phyloP scores from a whole-genome alignment of 192 early-diverging fungal genomes.

The Chytriomyces hyalinus region DNA sequence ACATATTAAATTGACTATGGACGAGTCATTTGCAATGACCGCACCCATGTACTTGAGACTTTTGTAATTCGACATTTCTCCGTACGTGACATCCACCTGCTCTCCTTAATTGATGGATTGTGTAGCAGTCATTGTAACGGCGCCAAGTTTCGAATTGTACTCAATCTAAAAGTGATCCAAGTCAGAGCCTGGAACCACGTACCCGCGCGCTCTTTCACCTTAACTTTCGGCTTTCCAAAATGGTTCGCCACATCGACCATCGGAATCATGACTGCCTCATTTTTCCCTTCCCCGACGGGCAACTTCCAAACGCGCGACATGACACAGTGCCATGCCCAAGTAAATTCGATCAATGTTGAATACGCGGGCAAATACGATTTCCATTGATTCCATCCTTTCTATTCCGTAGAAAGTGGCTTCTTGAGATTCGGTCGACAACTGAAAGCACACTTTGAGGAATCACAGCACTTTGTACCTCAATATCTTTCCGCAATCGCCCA shows the following conservation, averaged over 20 bases:
- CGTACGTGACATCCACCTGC: conserved; percentile 28
- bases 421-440: no score
- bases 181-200: neutral
- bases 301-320: conserved; percentile 22
- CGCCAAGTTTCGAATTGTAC: conserved; percentile 24
- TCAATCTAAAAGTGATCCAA: conserved; percentile 2
- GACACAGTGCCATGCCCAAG: conserved; percentile 19
- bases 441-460: no score
- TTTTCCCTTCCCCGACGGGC: conserved; percentile 12
- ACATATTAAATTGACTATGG: no score
- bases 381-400: conserved; percentile 18
- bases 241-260: conserved; percentile 33
- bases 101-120: conserved; percentile 14
- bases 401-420: no score
- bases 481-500: neutral
- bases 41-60: conserved; percentile 22
- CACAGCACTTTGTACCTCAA: neutral
- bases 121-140: conserved; percentile 28
- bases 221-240: conserved; percentile 24
- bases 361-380: neutral
- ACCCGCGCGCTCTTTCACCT: neutral
- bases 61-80: conserved; percentile 20
- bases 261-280: conserved; percentile 24
- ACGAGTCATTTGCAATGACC: no score
- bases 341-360: neutral